phyloP scores from a whole-genome alignment of 163 green algal genomes.

The Chlorella variabilis region DNA sequence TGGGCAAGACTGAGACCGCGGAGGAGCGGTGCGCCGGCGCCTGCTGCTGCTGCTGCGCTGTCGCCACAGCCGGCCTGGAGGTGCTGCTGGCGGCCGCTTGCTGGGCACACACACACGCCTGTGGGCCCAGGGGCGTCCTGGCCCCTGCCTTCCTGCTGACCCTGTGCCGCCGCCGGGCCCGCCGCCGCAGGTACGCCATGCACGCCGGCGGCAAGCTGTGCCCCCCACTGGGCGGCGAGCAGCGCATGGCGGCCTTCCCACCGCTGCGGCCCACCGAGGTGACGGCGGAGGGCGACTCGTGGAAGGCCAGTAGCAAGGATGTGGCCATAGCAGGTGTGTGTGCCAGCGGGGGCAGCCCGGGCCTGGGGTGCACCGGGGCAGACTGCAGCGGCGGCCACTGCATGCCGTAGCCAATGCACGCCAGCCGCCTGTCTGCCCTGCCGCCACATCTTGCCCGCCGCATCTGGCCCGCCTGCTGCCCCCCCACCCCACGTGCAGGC shows the following conservation, averaged over 20 bases:
- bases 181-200: slow-evolving; percentile 49
- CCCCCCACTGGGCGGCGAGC: slow-evolving; percentile 65
- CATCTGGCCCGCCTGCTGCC: background rate
- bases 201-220: slow-evolving; percentile 75
- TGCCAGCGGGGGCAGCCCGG: too few species aligned
- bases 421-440: too few species aligned
- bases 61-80: background rate
- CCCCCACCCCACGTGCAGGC: slow-evolving; percentile 55
- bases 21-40: slow-evolving; percentile 62
- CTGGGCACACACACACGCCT: background rate
- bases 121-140: background rate
- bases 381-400: too few species aligned
- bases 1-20: slow-evolving; percentile 88
- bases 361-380: too few species aligned
- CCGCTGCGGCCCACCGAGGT: slow-evolving; percentile 60
- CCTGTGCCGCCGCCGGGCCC: background rate
- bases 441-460: background rate
- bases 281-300: slow-evolving; percentile 74
- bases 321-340: slow-evolving; percentile 84
- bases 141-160: background rate
- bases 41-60: background rate
- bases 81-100: background rate
- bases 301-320: slow-evolving; percentile 81
- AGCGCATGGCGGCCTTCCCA: slow-evolving; percentile 53
- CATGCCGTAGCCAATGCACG: too few species aligned